Evolutionary conservation across 2,329 filamentous ascomycete species (phyloP).

Genomic region (Emericellopsis atlantica): DNA sequence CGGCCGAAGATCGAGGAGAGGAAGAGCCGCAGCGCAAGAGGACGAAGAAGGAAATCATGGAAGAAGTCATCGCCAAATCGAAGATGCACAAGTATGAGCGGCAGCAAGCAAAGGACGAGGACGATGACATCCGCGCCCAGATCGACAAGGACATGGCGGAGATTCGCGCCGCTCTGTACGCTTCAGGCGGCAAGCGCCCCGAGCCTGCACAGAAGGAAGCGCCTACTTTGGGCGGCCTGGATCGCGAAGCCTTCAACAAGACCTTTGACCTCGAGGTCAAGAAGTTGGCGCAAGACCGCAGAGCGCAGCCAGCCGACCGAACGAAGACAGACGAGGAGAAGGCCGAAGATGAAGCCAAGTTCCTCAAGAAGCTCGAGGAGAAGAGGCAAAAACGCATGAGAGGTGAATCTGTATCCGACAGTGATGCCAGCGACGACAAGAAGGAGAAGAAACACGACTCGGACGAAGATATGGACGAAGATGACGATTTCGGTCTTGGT

Average conservation of each 20-base stretch:
- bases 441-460: constrained; percentile 22
- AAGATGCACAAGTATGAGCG: constrained; percentile 92
- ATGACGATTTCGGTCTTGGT: constrained; percentile 48
- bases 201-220: constrained; percentile 23
- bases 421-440: constrained; percentile 34
- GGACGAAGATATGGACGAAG: constrained; percentile 17
- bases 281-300: constrained; percentile 71
- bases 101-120: constrained; percentile 83
- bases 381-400: constrained; percentile 77
- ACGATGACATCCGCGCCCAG: constrained; percentile 74
- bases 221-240: constrained; percentile 35
- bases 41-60: constrained; percentile 93
- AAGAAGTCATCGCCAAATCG: constrained; percentile 94
- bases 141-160: constrained; percentile 74
- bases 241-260: constrained; percentile 61
- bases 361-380: constrained; percentile 70
- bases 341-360: constrained; percentile 62
- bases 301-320: constrained; percentile 73
- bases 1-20: constrained; percentile 34
- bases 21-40: constrained; percentile 72
- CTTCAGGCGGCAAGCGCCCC: no score
- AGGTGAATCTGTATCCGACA: constrained; percentile 60
- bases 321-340: constrained; percentile 88
- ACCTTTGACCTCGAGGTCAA: constrained; percentile 79
- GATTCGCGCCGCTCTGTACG: constrained; percentile 55